Base-by-base conservation (phyloP, 352 stramenopile species). In the Phytopythium sindhum region DNA sequence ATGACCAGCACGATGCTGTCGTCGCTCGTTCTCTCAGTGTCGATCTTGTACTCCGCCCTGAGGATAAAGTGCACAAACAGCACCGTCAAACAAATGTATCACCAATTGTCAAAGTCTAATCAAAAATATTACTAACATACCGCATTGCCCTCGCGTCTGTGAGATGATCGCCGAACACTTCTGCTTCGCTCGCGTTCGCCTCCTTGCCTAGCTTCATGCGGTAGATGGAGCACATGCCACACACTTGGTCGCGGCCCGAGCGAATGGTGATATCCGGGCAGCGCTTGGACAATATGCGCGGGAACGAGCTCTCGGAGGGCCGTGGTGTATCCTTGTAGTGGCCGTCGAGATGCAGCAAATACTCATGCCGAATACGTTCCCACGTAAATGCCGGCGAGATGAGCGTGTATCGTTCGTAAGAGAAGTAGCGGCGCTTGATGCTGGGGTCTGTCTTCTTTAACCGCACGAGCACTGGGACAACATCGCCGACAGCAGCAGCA, bases 1-100 rank as follows among this genome's bases (percentile, higher is more conserved):
- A 70, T 67, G 1, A 54, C 59, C 31, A 67, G 26, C 1, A 67
- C 60, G 26, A 60, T 47, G 50, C 44, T 37, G 8, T 39, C 28
- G 4, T 17, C 29, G 21, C 4, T 24, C 9, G 64, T 24, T 19
- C 8, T 23, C 1, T 17, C 29, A 6, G 31, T 39, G 55, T 64
- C 65, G n/a, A 37, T 59, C 3, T 50, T 48, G 53, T 63, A 57
- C 31, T 56, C 31, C 12, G 12, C 55, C 3, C 54, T 66, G 42
- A 14, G 39, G 2, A 28, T 21, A 45, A 41, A 41, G 11, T 41
- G 11, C 35, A 21, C 33, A 55, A 6, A 29, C 26, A n/a, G n/a
- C n/a, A n/a, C 26, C 45, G 21, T 45, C 35, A 29, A 10, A 28
- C 53, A 47, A 59, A 59, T 37, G 33, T 50, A 37, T 60, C 54